These are phyloP conservation scores for Prototheca wickerhamii DNA, from an alignment of 163 green algal species.

Conservation along the genomic window DNA sequence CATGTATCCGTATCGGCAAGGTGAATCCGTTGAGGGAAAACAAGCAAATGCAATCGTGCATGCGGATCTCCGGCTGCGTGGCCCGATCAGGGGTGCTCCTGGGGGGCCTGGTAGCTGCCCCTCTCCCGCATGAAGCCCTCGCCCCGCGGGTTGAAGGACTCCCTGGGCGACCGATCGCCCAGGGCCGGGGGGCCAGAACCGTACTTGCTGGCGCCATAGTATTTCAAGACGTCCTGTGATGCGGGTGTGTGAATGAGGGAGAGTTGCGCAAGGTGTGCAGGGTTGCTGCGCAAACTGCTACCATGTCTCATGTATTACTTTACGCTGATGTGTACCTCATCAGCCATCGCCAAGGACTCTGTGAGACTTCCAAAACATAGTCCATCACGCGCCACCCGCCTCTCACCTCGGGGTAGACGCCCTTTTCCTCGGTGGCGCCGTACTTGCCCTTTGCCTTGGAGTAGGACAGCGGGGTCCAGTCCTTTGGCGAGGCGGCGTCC, in stretches of 20 bases:
- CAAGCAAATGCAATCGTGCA: too few relatives aligned
- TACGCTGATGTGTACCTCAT: too few relatives aligned
- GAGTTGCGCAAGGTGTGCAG: too few relatives aligned
- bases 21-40: too few relatives aligned
- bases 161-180: constrained; percentile 61
- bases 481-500: constrained; percentile 55
- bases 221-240: constrained; percentile 80
- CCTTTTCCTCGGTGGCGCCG: constrained; percentile 90
- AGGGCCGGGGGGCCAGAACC: constrained; percentile 56
- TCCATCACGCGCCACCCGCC: background rate
- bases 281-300: too few relatives aligned
- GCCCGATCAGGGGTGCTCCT: constrained; percentile 30
- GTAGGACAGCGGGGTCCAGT: constrained; percentile 84
- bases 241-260: background rate
- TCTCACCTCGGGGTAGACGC: constrained; percentile 86
- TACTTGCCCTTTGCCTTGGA: constrained; percentile 87
- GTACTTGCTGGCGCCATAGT: constrained; percentile 79
- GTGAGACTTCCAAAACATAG: too few relatives aligned
- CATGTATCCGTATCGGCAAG: too few relatives aligned
- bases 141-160: constrained; percentile 71
- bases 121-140: constrained; percentile 71
- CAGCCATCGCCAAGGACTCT: too few relatives aligned
- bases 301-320: too few relatives aligned
- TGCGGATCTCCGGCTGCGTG: too few relatives aligned
- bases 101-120: constrained; percentile 70